Evolutionary conservation across 2,329 filamentous ascomycete genomes (phyloP), one percentile per base, ranked within the genome.

Genomic region (Cytospora chrysosperma): DNA sequence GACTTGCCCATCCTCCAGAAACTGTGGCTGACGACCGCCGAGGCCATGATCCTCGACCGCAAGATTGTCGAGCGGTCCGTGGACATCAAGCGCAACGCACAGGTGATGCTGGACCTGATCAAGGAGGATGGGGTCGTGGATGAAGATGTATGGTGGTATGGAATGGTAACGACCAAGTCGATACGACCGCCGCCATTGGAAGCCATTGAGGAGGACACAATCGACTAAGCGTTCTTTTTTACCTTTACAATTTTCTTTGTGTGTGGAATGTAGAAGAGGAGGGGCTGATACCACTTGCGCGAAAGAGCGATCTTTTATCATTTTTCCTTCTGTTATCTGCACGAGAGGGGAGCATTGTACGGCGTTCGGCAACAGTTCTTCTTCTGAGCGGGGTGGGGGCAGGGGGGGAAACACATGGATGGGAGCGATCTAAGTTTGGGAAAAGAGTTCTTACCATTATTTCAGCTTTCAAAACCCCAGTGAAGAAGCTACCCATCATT

Each of bases 111-210:
- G 61, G 85, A 88, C 65, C 76, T 89, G n/a, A 88, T 89, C 67
- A 80, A 82, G 56, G 85, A 88, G 65, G 83, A 87, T 61, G 84
- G 83, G 21, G 74, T 82, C 24, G 81, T 81, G 24, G 82, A 85
- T 61, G 81, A 86, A 71, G 86, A 88, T 66, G 82, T 87, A 67
- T 88, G 86, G 84, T 81, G 82, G 77, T 87, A 87, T 68, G 84
- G 85, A 53, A 79, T 79, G 58, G 76, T 74, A 37, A 78, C 80
- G 2, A 79, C 82, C n/a, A 82, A 82, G 34, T 83, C 82, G n/a
- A 77, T 86, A 54, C 78, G 80, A 43, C 83, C 83, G 43, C 83
- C 84, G 40, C 79, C 81, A 15, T 70, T 78, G 1, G 79, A 81
- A 65, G 78, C 77, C 26, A 81, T 81, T 61, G 82, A 85, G 67